Evolutionary conservation across 2,329 filamentous ascomycete genomes (phyloP), one percentile per base, ranked within the genome.

Genomic region (Apiospora saccharicola): DNA sequence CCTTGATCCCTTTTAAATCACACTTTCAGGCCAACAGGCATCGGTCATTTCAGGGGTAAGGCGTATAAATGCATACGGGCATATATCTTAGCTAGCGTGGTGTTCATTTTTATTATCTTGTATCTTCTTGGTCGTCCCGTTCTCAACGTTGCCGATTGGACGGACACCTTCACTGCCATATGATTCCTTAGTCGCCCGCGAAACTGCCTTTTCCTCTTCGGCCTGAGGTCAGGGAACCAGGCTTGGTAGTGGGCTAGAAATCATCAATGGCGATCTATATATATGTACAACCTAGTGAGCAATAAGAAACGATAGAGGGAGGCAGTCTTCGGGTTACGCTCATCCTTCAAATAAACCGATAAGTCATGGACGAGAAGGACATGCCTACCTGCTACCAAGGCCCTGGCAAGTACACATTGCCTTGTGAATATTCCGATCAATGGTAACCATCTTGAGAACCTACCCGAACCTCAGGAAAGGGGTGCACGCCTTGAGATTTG

Each of bases 1-100:
- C 49, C 68, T 72, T 13, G 72, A 74, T 10, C 70, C 72, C 19
- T 74, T 74, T 34, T 74, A 51, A 74, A 47, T n/a, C 22, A 64
- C 22, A 24, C n/a, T 64, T 64, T 41, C 30, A n/a, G 22, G 53
- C 53, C 34, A 16, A 30, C 16, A 64, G 57, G 57, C 57, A 64
- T 37, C n/a, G 34, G 57, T 37, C 41, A 37, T 24, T 64, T 41
- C 30, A 24, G 57, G 34, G 57, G 19, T 64, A 64, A n/a, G 57
- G 57, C 57, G 57, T 64, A 64, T 22, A 64, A 30, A 34, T 64
- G 57, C 57, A 64, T 61, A 61, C 30, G 57, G 57, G 34, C 57
- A 64, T 64, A 64, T 41, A 64, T 41, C 34, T 64, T 64, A 41
- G 30, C 30, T 64, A 64, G 57, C 57, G 34, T 41, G 34, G 57